These are phyloP conservation scores for Torulaspora indica DNA, from an alignment of 805 yeast species.

Conservation along the genomic window DNA sequence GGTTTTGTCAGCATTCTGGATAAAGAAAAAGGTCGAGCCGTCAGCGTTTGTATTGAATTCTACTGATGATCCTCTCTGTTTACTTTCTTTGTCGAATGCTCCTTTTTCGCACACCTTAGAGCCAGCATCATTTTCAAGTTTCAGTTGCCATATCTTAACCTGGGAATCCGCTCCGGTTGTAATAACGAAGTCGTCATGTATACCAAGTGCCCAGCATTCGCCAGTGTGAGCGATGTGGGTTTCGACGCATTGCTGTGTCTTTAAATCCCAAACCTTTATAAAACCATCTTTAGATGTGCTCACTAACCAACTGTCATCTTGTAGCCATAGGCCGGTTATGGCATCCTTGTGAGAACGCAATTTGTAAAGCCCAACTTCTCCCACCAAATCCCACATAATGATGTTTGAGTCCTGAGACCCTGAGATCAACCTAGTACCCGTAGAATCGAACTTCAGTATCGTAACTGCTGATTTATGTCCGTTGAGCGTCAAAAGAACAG, in stretches of 20 bases:
- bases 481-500: constrained; percentile 72
- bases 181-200: constrained; percentile 45
- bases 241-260: constrained; percentile 83
- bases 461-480: constrained; percentile 91
- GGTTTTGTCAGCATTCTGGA: constrained; percentile 77
- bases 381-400: constrained; percentile 91
- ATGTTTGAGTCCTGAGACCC: constrained; percentile 84
- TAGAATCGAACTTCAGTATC: constrained; percentile 60
- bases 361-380: constrained; percentile 83
- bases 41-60: constrained; percentile 40
- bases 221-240: constrained; percentile 91
- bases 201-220: constrained; percentile 84
- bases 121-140: constrained; percentile 50
- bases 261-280: constrained; percentile 89
- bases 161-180: constrained; percentile 82
- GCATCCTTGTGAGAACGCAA: constrained; percentile 85
- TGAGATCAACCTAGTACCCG: constrained; percentile 80
- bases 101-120: constrained; percentile 58
- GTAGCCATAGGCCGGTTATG: constrained; percentile 62
- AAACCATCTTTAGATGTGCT: constrained; percentile 86
- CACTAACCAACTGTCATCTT: constrained; percentile 61
- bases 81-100: constrained; percentile 66
- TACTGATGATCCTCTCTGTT: constrained; percentile 60
- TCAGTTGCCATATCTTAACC: constrained; percentile 76
- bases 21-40: constrained; percentile 45